Percentiles rank a stretch among this genome's conserved stretches.
These are phyloP conservation scores for Globisporangium okanoganense DNA, from an alignment of 352 stramenopile genomes.

Conservation along the genomic window DNA sequence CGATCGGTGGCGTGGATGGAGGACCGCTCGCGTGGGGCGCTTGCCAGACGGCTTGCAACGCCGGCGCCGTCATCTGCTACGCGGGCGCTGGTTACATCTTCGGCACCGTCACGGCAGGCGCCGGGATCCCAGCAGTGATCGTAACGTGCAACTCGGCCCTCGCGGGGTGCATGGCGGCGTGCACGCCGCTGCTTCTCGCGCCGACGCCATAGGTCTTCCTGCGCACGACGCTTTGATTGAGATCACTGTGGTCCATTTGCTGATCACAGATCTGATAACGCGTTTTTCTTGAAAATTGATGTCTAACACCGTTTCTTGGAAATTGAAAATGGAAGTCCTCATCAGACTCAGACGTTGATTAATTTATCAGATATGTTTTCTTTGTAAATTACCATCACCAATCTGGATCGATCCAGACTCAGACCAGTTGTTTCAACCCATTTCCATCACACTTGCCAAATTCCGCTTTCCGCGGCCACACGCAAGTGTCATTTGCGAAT, in stretches of 20 bases:
- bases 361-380: not conserved
- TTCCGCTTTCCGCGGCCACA: constrained; percentile 1
- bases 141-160: constrained; percentile 27
- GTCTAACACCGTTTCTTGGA: no score
- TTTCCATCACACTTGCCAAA: not conserved
- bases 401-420: constrained; percentile 3
- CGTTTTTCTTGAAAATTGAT: not conserved
- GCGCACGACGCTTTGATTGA: not conserved
- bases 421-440: not conserved
- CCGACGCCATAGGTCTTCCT: not conserved
- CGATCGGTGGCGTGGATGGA: not conserved
- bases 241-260: not conserved
- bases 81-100: constrained; percentile 27
- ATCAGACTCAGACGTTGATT: not conserved
- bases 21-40: not conserved
- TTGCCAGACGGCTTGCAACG: constrained; percentile 41
- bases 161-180: constrained; percentile 36
- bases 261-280: not conserved
- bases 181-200: constrained; percentile 12
- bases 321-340: no score
- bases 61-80: constrained; percentile 34
- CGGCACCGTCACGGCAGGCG: constrained; percentile 26
- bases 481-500: constrained; percentile 3
- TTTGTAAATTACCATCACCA: not conserved
- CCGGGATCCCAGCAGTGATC: constrained; percentile 10